Base-by-base conservation (phyloP, 768 basidiomycete genomes). In the Amanita molliuscula region DNA sequence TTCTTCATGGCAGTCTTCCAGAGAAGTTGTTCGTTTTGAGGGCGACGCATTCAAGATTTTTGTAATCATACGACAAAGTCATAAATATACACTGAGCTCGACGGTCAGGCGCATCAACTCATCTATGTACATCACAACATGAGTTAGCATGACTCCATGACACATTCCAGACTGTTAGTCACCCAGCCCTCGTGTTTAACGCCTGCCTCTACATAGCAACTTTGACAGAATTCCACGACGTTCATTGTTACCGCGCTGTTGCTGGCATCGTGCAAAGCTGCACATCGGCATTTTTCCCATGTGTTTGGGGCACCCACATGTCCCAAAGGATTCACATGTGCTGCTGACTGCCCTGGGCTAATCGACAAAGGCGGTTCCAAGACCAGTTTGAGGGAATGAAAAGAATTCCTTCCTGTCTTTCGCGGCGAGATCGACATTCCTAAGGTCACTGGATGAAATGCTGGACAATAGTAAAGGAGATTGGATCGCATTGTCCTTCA, bases 401-500 rank as follows among this genome's bases (percentile, higher is more conserved):
- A 13, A 2, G 11, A 3, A 2, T 31, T 7, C 2, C 7, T 13
- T 2, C 2, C 3, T 20, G 7, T 3, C 18, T 35, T 7, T 53
- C 34, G 10, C 31, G 23, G 36, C 36, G 25, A 16, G 21, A 48
- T 46, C 34, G 36, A 33, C n/a, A 55, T 47, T 4, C 55, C 54
- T 1, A 34, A 47, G 1, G 48, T 59, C 9, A 43, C 56, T 0
- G 42, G 47, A 56, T 15, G 58, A 61, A 20, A 65, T 66, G 15
- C 31, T 55, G 16, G 61, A 63, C 48, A 52, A 43, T 38, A 61
- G 62, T 48, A 64, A 63, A 56, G 61, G 59, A 6, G 61, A 65
- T 41, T 35, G 35, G 5, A 23, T 65, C 4, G 51, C 61, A 0
- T 64, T 8, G 60, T 56, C 3, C 13, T 68, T 9, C 64, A 68